phyloP scores from a whole-genome alignment of 331 rosid genomes.

The Acacia concinna region DNA sequence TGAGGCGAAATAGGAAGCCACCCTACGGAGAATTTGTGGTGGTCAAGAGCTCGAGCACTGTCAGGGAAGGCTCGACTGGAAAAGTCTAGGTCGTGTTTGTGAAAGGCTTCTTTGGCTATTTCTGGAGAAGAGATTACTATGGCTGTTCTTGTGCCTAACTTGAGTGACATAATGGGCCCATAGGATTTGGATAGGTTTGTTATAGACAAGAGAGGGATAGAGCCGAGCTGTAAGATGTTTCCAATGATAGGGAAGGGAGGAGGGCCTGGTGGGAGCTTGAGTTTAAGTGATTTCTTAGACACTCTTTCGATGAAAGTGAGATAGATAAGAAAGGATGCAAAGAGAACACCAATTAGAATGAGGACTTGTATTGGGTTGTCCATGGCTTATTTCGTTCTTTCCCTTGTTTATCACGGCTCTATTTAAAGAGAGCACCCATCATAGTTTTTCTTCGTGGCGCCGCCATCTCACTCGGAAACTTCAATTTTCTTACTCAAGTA shows the following conservation, averaged over 20 bases:
- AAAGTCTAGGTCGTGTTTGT: not conserved
- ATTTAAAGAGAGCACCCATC: not conserved
- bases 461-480: not conserved
- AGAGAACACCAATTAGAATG: not conserved
- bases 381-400: not conserved
- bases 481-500: no score
- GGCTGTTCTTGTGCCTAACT: constrained; percentile 2
- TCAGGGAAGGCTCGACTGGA: not conserved
- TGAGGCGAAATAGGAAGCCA: constrained; percentile 22
- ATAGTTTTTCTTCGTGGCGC: not conserved
- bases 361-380: not conserved
- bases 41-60: not conserved
- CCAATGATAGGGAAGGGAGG: not conserved
- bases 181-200: not conserved
- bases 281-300: not conserved
- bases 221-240: not conserved
- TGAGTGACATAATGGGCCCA: constrained; percentile 2
- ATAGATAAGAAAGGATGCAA: not conserved
- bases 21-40: not conserved
- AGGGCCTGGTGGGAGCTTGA: constrained; percentile 3
- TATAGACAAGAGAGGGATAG: not conserved
- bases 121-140: constrained; percentile 8
- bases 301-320: not conserved
- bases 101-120: not conserved
- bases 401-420: not conserved